Evolutionary conservation across 352 stramenopile species (phyloP), one percentile per base, ranked within the genome.

Genomic region (Labyrinthula sp.): DNA sequence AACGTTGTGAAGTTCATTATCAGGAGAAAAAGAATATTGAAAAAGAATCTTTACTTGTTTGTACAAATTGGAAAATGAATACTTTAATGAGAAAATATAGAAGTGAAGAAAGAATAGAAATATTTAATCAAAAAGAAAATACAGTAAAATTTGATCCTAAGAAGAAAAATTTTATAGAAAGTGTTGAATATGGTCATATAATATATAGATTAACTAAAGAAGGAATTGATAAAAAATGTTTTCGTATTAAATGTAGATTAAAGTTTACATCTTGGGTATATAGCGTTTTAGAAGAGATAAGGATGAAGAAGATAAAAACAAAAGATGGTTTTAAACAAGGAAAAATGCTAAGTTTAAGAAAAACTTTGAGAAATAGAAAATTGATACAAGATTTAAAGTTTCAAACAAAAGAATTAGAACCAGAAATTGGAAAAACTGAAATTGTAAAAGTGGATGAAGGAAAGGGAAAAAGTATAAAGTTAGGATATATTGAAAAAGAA

Each of bases 91-190:
- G 72, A 18, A 79, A 80, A 49, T 80, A 83, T 34, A 70, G 75
- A 9, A 71, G 73, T 0, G 75, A 87, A 40, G 74, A 85, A 56
- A 84, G 89, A 30, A 77, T 90, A 47, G 77, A 92, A 52, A 65
- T 91, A 10, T 90, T 89, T 24, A 71, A 77, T 61, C 77, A 80
- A 39, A 65, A 77, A 22, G 78, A 67, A 10, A 72, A 71, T 0
- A 82, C 71, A 12, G 54, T 93, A 10, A 67, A 75, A 3, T 92
- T 81, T 39, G 73, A 91, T 43, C 67, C 67, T 30, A 57, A 69
- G 17, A 56, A 75, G 4, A 83, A 91, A 48, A 57, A 71, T 29
- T 91, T 91, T 54, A 64, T 82, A 21, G 81, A 77, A 0, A 63
- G 85, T 0, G 59, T 81, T 12, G 76, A 92, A 50, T 75, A 74